These are phyloP conservation scores for Calycina herbarum DNA, from an alignment of 2,329 filamentous ascomycete genomes.

Conservation along the genomic window DNA sequence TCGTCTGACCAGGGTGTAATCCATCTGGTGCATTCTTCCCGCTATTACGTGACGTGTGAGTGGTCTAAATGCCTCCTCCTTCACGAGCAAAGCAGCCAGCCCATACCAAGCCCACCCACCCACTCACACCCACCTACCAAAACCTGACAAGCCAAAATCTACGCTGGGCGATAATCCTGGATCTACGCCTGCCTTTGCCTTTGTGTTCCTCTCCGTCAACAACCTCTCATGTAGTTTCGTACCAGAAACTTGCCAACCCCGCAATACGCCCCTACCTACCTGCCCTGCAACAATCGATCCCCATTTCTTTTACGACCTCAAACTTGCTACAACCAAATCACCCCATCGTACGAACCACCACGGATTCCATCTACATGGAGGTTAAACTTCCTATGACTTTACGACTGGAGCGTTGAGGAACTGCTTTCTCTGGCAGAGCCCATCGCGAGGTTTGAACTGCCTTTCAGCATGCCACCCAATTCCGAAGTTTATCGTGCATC, in stretches of 20 bases:
- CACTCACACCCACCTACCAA: background rate
- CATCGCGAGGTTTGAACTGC: constrained; percentile 12
- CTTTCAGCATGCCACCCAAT: constrained; percentile 14
- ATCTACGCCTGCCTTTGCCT: constrained; percentile 9
- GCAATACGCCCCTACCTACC: constrained; percentile 1
- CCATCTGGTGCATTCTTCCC: background rate
- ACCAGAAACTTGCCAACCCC: constrained; percentile 10
- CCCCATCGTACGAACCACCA: background rate
- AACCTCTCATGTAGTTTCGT: constrained; percentile 15
- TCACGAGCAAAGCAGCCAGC: constrained; percentile 10
- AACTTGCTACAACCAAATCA: background rate
- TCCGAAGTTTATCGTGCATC: constrained; percentile 7
- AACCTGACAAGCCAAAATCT: background rate
- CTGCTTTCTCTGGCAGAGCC: constrained; percentile 20
- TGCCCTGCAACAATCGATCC: constrained; percentile 9
- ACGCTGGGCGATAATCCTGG: constrained; percentile 4
- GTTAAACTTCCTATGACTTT: constrained; percentile 17
- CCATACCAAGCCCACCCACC: background rate
- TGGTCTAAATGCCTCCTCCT: constrained; percentile 7
- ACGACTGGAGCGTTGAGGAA: constrained; percentile 22
- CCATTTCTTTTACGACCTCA: background rate
- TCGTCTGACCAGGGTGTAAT: background rate
- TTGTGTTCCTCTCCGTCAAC: constrained; percentile 4
- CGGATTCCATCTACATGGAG: constrained; percentile 19
- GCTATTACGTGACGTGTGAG: background rate